Conservation (phyloP, 176 grass and related monocot species). For the Elymus sibiricus region DNA sequence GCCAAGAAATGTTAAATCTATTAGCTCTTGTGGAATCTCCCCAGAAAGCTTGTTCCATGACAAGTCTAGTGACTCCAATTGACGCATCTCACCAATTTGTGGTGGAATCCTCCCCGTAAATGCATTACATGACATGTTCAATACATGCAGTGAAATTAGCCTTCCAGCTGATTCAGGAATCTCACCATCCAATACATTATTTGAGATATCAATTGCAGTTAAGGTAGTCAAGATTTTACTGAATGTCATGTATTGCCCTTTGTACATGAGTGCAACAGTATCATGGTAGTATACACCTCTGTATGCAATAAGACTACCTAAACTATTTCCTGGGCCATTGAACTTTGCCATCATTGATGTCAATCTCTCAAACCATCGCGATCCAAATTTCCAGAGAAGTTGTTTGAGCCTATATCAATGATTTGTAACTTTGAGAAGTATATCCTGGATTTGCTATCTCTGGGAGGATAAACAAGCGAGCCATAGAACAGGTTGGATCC, state of each 20-base stretch:
- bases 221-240: neutral
- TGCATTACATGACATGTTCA: neutral
- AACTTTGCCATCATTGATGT: neutral
- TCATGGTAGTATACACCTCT: neutral
- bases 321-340: neutral
- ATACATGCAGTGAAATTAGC: neutral
- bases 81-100: neutral
- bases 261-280: neutral
- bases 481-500: slow-evolving; percentile 35
- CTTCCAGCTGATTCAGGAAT: neutral
- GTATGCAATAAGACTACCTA: neutral
- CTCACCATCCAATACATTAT: neutral
- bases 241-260: neutral
- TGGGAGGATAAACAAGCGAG: neutral
- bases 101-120: neutral
- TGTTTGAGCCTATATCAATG: slow-evolving; percentile 34
- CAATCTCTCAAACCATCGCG: neutral
- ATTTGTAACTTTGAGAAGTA: slow-evolving; percentile 22
- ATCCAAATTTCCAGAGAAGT: slow-evolving; percentile 9
- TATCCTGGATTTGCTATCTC: neutral
- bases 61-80: neutral
- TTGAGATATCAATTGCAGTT: neutral
- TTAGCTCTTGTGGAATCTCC: neutral
- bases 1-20: neutral
- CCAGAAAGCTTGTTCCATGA: neutral